Percentiles rank a stretch among this genome's conserved stretches.
Conservation (phyloP, 345 rosid species). For the Linum tenue region DNA sequence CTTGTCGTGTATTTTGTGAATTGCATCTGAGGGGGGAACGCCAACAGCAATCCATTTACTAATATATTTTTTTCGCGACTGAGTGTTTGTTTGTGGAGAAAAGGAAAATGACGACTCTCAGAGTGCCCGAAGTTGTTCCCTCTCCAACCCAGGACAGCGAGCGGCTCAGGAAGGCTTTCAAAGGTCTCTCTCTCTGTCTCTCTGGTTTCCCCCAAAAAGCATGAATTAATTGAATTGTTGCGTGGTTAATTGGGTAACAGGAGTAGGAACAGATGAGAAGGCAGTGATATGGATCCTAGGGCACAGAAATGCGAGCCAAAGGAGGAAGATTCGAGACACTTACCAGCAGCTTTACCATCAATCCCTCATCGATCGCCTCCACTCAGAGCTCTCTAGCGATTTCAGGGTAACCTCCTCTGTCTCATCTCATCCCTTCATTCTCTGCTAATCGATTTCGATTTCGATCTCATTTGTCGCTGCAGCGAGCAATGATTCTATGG, state of each 20-base stretch:
- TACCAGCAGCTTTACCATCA: constrained; percentile 50
- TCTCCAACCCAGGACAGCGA: constrained; percentile 59
- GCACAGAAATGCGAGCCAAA: constrained; percentile 61
- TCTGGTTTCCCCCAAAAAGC: not conserved
- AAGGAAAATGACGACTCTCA: constrained; percentile 43
- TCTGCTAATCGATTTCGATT: constrained; percentile 3
- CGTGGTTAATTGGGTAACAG: constrained; percentile 19
- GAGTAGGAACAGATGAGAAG: constrained; percentile 73
- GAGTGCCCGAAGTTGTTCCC: constrained; percentile 53
- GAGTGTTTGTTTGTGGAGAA: constrained; percentile 1
- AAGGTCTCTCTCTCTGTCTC: constrained; percentile 26
- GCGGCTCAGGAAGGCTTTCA: constrained; percentile 49
- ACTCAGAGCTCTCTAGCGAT: constrained; percentile 73
- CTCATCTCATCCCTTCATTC: not conserved
- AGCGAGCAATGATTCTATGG: constrained; percentile 77
- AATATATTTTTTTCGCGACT: not conserved
- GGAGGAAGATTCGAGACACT: constrained; percentile 52
- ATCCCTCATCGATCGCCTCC: constrained; percentile 49
- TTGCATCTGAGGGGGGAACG: too few relatives aligned
- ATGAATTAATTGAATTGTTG: not conserved
- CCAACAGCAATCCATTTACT: too few relatives aligned
- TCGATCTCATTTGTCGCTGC: constrained; percentile 11
- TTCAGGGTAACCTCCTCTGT: constrained; percentile 38
- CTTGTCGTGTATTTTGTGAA: too few relatives aligned
- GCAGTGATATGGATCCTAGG: constrained; percentile 51